Evolutionary conservation across 139 green algal genomes (phyloP), one percentile per base, ranked within the genome.

Genomic region (Picochlorum sp.): DNA sequence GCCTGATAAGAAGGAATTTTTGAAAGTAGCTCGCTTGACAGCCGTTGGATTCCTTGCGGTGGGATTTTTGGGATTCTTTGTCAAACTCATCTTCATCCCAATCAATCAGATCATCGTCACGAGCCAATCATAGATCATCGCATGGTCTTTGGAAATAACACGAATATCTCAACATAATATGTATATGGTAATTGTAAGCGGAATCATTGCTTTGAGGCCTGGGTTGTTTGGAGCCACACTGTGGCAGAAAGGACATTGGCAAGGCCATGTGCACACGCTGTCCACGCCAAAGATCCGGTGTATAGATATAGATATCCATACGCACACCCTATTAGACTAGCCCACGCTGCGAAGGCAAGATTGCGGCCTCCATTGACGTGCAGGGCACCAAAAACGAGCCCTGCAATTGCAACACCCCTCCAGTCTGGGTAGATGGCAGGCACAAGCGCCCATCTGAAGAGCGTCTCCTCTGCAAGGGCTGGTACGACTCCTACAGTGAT

Each of bases 331-430:
- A 95, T 85, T 2, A 58, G 67, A 0, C 52, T 60, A 6, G 87
- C 87, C 87, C 87, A 95, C 2, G 63, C 71, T 30, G 84, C 85
- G 77, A 95, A 95, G 0, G 78, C 76, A 6, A 60, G 60, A 60
- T 90, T 95, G 31, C 87, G 69, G 11, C 87, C 87, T 14, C 86
- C 87, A 62, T 55, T 83, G 56, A 83, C 80, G 67, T 95, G 87
- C 64, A 95, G 70, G 52, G 71, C 61, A 2, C 86, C 87, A 75
- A 95, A 95, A 3, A 83, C 62, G 1, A 62, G 66, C 6, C 78
- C 87, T 6, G 85, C 71, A 1, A 90, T 41, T 1, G 84, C n/a
- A 45, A 78, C 85, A 16, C 87, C 87, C 6, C 85, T 66, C 70
- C 71, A 90, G 60, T 95, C 87, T 1, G 83, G 77, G 11, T 76